Percentiles rank a stretch among this genome's conserved stretches.
These are phyloP conservation scores for Pseudotsuga menziesii DNA, from an alignment of 75 land plant species.

Conservation along the genomic window DNA sequence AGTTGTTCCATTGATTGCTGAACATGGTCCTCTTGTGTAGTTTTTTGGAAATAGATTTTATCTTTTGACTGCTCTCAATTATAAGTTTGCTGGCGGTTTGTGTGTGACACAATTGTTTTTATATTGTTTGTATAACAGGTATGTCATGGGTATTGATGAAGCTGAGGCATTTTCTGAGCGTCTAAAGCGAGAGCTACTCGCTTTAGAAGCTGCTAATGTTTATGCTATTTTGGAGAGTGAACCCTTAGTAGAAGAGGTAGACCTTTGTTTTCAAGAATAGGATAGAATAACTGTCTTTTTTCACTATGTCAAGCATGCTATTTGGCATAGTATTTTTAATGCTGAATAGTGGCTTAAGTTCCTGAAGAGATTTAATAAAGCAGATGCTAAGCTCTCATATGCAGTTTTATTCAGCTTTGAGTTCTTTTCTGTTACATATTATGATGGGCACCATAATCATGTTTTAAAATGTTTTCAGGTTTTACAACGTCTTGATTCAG, in stretches of 20 bases:
- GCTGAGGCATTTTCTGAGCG: conserved; percentile 99
- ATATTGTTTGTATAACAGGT: conserved; percentile 42
- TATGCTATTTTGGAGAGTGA: conserved; percentile 96
- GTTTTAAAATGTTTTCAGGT: conserved; percentile 47
- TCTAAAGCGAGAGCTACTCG: conserved; percentile 83
- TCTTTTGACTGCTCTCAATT: neutral
- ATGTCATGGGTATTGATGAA: conserved; percentile 97
- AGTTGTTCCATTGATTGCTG: neutral
- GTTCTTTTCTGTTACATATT: neutral
- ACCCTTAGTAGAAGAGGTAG: conserved; percentile 88
- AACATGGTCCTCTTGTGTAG: neutral
- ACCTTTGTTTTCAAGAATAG: neutral
- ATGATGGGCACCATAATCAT: neutral
- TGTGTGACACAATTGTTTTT: neutral
- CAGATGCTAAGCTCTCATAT: neutral
- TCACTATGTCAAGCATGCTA: neutral
- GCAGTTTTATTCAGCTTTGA: neutral
- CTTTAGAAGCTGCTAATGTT: conserved; percentile 97
- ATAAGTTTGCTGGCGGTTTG: neutral
- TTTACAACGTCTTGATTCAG: conserved; percentile 71
- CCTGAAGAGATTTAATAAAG: neutral
- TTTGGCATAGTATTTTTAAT: neutral
- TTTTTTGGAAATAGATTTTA: neutral
- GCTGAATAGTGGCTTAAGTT: neutral
- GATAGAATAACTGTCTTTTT: neutral